These are phyloP conservation scores for Chalaropsis ovoidea DNA, from an alignment of 2,329 filamentous ascomycete species.

Conservation along the genomic window DNA sequence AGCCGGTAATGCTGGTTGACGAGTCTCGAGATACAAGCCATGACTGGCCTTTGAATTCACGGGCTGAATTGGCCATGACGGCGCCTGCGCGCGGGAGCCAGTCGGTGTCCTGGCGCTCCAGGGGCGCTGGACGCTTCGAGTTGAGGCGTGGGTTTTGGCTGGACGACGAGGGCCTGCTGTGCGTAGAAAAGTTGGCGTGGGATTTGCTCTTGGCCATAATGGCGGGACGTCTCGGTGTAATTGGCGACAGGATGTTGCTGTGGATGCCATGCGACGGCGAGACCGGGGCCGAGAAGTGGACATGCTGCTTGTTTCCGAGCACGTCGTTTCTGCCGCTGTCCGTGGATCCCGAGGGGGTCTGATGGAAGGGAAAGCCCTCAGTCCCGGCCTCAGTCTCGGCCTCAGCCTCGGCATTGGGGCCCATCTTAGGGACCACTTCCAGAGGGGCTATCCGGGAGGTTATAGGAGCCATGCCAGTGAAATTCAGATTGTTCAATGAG, in stretches of 20 bases:
- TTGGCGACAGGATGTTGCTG: slow-evolving; percentile 35
- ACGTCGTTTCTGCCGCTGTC: slow-evolving; percentile 34
- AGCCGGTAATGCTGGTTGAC: slow-evolving; percentile 50
- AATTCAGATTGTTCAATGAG: slow-evolving; percentile 48
- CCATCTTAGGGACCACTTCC: slow-evolving; percentile 31
- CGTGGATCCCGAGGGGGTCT: not conserved
- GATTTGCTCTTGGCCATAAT: slow-evolving; percentile 53
- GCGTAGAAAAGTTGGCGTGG: slow-evolving; percentile 35
- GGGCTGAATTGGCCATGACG: slow-evolving; percentile 49
- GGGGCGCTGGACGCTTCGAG: slow-evolving; percentile 26
- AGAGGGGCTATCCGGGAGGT: slow-evolving; percentile 51
- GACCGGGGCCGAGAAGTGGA: slow-evolving; percentile 40
- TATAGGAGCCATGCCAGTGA: slow-evolving; percentile 52
- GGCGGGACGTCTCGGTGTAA: slow-evolving; percentile 27
- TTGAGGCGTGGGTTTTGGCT: slow-evolving; percentile 25
- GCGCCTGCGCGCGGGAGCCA: slow-evolving; percentile 57
- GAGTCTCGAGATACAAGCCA: slow-evolving; percentile 58
- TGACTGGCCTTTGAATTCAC: slow-evolving; percentile 58
- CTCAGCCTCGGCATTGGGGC: slow-evolving; percentile 7
- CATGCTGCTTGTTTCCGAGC: slow-evolving; percentile 34
- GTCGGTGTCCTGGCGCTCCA: slow-evolving; percentile 45
- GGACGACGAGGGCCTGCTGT: slow-evolving; percentile 34
- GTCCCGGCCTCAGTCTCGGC: not conserved
- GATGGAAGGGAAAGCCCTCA: slow-evolving; percentile 18
- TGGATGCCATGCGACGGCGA: slow-evolving; percentile 37